Evolutionary conservation across 176 grass and related monocot genomes (phyloP).

Genomic region (Lolium rigidum): DNA sequence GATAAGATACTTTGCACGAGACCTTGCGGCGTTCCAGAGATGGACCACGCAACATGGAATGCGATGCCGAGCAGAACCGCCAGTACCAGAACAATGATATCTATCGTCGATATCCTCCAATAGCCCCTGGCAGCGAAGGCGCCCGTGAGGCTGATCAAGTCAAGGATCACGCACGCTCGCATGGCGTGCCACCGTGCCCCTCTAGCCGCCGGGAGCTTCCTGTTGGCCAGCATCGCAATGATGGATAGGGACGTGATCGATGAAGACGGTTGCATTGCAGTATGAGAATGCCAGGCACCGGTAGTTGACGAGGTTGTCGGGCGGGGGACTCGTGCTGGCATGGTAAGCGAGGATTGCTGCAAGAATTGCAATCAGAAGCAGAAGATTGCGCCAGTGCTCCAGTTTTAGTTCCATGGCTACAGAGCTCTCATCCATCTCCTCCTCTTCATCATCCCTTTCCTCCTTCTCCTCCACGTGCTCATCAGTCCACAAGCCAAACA

Average conservation of each 20-base stretch:
- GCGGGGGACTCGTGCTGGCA: constrained; percentile 22
- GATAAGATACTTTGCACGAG: not conserved
- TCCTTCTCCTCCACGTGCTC: not conserved
- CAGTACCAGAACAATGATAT: not conserved
- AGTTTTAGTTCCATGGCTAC: not conserved
- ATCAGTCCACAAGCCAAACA: not conserved
- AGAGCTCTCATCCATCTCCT: not conserved
- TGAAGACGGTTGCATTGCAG: constrained; percentile 54
- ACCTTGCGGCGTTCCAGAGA: not conserved
- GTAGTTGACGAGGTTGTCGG: not conserved
- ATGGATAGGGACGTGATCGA: constrained; percentile 52
- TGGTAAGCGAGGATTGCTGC: constrained; percentile 43
- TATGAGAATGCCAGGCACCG: constrained; percentile 35
- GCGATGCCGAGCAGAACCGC: not conserved
- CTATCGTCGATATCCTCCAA: not conserved
- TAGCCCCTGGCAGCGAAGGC: constrained; percentile 41
- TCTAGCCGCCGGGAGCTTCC: not conserved
- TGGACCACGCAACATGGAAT: not conserved
- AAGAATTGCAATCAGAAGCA: constrained; percentile 47
- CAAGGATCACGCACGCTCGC: constrained; percentile 38
- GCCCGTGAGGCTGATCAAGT: constrained; percentile 47
- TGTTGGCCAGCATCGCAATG: constrained; percentile 50
- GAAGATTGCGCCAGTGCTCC: not conserved
- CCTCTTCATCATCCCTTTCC: not conserved
- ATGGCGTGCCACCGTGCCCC: not conserved